These are phyloP conservation scores for Pelargonium exstipulatum DNA, from an alignment of 441 rosid species.

Conservation along the genomic window DNA sequence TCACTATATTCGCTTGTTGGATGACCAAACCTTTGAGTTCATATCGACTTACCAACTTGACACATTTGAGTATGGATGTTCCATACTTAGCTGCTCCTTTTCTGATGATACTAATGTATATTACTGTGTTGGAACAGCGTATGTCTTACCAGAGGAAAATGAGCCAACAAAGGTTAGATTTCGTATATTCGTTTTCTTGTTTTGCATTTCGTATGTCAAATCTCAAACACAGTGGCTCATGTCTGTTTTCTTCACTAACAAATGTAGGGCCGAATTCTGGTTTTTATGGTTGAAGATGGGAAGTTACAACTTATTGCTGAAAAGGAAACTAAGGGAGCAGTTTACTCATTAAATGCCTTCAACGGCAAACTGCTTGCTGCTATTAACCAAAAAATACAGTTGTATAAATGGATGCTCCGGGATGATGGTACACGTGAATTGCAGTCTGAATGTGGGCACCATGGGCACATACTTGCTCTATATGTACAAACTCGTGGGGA, in stretches of 20 bases:
- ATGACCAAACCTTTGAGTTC: slow-evolving; percentile 86
- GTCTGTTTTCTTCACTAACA: slow-evolving; percentile 14
- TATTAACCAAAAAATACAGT: slow-evolving; percentile 89
- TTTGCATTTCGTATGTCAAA: background rate
- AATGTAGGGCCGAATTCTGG: slow-evolving; percentile 79
- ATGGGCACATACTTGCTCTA: slow-evolving; percentile 95
- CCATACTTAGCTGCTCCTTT: slow-evolving; percentile 90
- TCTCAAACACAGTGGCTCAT: background rate
- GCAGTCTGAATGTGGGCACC: slow-evolving; percentile 98
- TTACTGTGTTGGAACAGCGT: slow-evolving; percentile 98
- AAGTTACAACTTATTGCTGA: slow-evolving; percentile 81
- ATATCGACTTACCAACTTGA: slow-evolving; percentile 81
- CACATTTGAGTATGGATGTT: slow-evolving; percentile 82
- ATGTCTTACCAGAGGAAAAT: slow-evolving; percentile 88
- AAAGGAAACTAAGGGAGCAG: slow-evolving; percentile 97
- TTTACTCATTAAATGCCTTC: slow-evolving; percentile 81
- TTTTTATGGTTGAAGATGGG: slow-evolving; percentile 81
- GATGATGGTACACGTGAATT: slow-evolving; percentile 88
- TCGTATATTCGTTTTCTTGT: slow-evolving; percentile 13
- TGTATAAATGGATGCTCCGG: slow-evolving; percentile 93
- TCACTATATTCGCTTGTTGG: slow-evolving; percentile 80
- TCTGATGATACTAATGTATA: slow-evolving; percentile 75
- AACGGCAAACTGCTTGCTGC: slow-evolving; percentile 92
- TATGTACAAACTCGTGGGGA: slow-evolving; percentile 98
- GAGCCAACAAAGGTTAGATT: slow-evolving; percentile 84